Conservation (phyloP, 1,284 basidiomycete genomes). For the Mixia osmundae region DNA sequence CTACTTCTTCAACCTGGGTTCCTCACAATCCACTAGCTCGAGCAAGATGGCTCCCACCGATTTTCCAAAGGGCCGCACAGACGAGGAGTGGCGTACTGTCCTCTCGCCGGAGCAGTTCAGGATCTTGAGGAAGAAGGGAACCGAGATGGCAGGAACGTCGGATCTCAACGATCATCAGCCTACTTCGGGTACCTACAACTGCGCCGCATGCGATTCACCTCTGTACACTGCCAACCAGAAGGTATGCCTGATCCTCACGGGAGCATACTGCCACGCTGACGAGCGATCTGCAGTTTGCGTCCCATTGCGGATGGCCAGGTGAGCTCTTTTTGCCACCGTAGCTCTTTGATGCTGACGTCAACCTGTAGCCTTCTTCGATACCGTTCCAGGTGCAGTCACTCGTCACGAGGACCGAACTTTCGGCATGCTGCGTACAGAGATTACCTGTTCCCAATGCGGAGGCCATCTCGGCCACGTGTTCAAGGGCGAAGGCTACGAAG, state of each 20-base stretch:
- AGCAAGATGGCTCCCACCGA: no score
- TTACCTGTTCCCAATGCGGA: slow-evolving; percentile 24
- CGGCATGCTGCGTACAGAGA: slow-evolving; percentile 25
- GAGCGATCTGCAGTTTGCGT: no score
- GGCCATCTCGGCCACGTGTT: slow-evolving; percentile 22
- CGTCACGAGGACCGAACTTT: slow-evolving; percentile 22
- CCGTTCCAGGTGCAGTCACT: slow-evolving; percentile 19
- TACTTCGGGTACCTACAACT: slow-evolving; percentile 18
- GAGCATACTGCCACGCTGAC: no score
- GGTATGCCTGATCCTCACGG: no score
- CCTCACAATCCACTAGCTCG: no score
- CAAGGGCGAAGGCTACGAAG: slow-evolving; percentile 1
- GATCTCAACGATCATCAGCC: background rate
- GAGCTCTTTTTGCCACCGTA: background rate
- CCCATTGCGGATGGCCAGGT: slow-evolving; percentile 25
- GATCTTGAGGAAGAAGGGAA: slow-evolving; percentile 24
- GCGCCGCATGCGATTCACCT: slow-evolving; percentile 22
- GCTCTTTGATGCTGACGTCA: background rate
- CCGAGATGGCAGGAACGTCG: slow-evolving; percentile 21
- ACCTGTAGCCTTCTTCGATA: slow-evolving; percentile 24
- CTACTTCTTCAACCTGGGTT: no score
- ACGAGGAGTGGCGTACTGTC: slow-evolving; percentile 7
- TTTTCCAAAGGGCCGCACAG: no score
- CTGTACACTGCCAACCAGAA: slow-evolving; percentile 20
- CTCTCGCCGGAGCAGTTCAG: slow-evolving; percentile 8